Evolutionary conservation across 768 basidiomycete genomes (phyloP).

Genomic region (Holtermannia corniformis): DNA sequence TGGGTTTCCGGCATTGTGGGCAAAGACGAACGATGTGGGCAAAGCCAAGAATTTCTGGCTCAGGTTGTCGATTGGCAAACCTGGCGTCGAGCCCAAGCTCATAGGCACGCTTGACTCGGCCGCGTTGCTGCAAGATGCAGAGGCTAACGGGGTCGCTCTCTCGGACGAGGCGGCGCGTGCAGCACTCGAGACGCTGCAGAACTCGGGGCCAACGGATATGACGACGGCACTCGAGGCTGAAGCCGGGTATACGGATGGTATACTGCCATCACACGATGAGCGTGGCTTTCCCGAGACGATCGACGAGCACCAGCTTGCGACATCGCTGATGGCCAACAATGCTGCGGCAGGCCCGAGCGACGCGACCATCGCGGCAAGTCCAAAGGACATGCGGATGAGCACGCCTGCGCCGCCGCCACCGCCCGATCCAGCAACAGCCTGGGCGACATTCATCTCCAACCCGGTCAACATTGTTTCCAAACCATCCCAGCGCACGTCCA

Average conservation of each 20-base stretch:
- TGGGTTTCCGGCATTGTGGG: conserved; percentile 33
- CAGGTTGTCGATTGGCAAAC: conserved; percentile 17
- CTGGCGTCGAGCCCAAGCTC: conserved; percentile 4
- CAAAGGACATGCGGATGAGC: too few relatives aligned
- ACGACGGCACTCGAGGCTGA: not conserved
- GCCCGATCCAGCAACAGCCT: conserved; percentile 34
- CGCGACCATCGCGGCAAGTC: too few relatives aligned
- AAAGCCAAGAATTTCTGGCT: conserved; percentile 32
- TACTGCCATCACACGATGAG: too few relatives aligned
- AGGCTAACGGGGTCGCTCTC: not conserved
- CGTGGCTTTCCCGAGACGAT: not conserved
- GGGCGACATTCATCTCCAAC: conserved; percentile 86
- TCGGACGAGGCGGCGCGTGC: not conserved
- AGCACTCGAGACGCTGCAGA: not conserved
- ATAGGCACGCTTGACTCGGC: not conserved
- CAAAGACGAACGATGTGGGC: conserved; percentile 2
- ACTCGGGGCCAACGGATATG: not conserved
- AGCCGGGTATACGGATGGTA: not conserved
- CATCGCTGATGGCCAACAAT: not conserved
- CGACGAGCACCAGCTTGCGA: not conserved
- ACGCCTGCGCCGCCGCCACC: not conserved
- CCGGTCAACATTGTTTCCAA: conserved; percentile 93
- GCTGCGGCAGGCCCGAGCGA: not conserved
- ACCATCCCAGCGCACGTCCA: conserved; percentile 81
- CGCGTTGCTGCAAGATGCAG: not conserved